A percentile compares a stretch with the other conserved stretches of the same genome.
phyloP scores from a whole-genome alignment of 495 filamentous ascomycete species.

The Penicillium fimorum region DNA sequence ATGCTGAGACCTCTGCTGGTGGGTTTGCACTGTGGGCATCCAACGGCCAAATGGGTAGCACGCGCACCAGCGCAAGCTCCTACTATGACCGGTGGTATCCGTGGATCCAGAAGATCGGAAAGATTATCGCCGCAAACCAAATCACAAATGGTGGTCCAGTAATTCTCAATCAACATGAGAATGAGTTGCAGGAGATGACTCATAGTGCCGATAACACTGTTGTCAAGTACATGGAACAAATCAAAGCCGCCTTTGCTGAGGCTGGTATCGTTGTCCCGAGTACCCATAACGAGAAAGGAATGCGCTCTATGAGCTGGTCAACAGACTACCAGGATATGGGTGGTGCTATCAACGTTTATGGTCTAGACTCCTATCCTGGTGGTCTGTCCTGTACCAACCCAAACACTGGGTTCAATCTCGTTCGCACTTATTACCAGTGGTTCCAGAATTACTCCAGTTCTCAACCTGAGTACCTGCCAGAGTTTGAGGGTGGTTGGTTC shows the following conservation, averaged over 20 bases:
- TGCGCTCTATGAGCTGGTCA: constrained; percentile 51
- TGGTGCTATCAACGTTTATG: constrained; percentile 56
- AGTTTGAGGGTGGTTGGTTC: constrained; percentile 56
- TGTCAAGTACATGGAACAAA: constrained; percentile 53
- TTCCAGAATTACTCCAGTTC: constrained; percentile 53
- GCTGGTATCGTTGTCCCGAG: constrained; percentile 53
- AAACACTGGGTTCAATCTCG: constrained; percentile 48
- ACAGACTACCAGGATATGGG: constrained; percentile 55
- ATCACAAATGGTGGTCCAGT: constrained; percentile 54
- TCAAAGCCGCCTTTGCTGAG: constrained; percentile 44
- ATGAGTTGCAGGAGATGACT: constrained; percentile 48
- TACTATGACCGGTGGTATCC: constrained; percentile 46
- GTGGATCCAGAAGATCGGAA: constrained; percentile 45
- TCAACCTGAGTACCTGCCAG: constrained; percentile 50
- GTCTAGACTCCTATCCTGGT: constrained; percentile 55
- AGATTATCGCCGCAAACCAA: constrained; percentile 48
- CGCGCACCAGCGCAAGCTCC: constrained; percentile 40
- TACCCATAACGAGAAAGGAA: constrained; percentile 53
- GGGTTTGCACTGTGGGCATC: constrained; percentile 53
- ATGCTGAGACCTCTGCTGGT: constrained; percentile 51
- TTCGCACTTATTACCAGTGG: constrained; percentile 57
- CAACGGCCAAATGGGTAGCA: constrained; percentile 48
- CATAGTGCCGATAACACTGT: constrained; percentile 38
- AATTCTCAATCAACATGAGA: constrained; percentile 54
- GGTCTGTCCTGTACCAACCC: constrained; percentile 53